Evolutionary conservation across 1,284 basidiomycete species (phyloP).

Genomic region (Ganoderma lucidum): DNA sequence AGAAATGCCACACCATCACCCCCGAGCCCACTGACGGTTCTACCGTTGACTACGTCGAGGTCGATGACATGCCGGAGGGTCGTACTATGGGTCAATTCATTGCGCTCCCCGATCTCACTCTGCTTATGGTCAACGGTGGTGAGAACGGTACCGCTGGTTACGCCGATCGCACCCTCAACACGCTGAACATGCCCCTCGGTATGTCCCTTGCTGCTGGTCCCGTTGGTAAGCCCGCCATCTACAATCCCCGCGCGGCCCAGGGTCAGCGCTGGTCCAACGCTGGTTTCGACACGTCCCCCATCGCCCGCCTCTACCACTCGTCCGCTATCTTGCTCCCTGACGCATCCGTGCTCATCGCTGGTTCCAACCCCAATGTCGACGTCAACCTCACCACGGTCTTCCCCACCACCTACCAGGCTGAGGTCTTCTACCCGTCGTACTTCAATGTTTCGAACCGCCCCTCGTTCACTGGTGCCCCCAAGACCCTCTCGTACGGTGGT

Average conservation of each 20-base stretch:
- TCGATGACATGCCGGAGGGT: constrained; percentile 79
- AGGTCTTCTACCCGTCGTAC: constrained; percentile 89
- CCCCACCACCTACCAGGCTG: constrained; percentile 88
- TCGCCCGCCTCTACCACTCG: constrained; percentile 89
- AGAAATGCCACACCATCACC: constrained; percentile 77
- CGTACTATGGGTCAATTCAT: constrained; percentile 92
- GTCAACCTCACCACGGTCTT: constrained; percentile 74
- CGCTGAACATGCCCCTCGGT: constrained; percentile 65
- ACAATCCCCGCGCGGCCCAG: constrained; percentile 69
- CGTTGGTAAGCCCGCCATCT: constrained; percentile 76
- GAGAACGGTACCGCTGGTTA: constrained; percentile 82
- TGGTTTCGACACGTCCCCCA: constrained; percentile 66
- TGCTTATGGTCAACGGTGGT: constrained; percentile 84
- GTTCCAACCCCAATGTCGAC: constrained; percentile 94
- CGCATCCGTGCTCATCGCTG: constrained; percentile 86
- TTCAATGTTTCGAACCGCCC: constrained; percentile 83
- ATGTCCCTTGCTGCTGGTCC: constrained; percentile 75
- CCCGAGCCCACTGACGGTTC: constrained; percentile 80
- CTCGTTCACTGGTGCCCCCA: constrained; percentile 74
- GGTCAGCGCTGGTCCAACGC: constrained; percentile 80
- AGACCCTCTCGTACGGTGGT: constrained; percentile 87
- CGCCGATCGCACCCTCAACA: constrained; percentile 59
- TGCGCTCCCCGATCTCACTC: constrained; percentile 76
- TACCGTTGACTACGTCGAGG: constrained; percentile 61
- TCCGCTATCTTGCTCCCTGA: constrained; percentile 91